A percentile compares a stretch with the other conserved stretches of the same genome.
Conservation (phyloP, 1,139 yeast species). For the Geotrichum macrosporum region DNA sequence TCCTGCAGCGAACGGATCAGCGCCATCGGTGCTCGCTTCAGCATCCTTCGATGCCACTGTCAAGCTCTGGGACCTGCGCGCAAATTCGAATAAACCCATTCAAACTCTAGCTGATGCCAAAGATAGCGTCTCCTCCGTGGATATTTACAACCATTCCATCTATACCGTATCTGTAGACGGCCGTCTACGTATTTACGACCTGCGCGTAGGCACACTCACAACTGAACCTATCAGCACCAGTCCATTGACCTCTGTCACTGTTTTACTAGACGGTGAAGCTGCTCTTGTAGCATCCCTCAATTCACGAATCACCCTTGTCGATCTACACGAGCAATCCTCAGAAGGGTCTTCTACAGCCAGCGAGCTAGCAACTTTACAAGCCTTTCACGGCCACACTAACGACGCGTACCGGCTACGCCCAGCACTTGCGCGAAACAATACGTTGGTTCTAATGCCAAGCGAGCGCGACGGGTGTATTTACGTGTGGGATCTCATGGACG, state of each 20-base stretch:
- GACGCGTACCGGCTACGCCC: constrained; percentile 30
- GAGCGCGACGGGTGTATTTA: constrained; percentile 78
- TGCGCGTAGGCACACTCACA: constrained; percentile 34
- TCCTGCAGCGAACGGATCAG: constrained; percentile 23
- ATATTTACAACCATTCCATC: constrained; percentile 28
- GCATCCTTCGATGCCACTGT: constrained; percentile 39
- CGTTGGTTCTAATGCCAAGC: constrained; percentile 74
- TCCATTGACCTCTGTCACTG: constrained; percentile 33
- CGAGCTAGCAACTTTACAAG: constrained; percentile 31
- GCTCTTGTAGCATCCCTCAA: constrained; percentile 34
- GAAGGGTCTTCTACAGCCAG: neutral
- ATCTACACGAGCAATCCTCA: constrained; percentile 23
- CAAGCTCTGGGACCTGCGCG: constrained; percentile 38
- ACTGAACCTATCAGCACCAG: constrained; percentile 27
- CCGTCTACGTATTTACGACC: constrained; percentile 35
- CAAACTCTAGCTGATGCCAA: constrained; percentile 37
- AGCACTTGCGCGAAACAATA: constrained; percentile 47
- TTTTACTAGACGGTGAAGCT: constrained; percentile 26
- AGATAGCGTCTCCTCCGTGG: constrained; percentile 37
- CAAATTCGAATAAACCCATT: constrained; percentile 30
- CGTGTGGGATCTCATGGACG: constrained; percentile 67
- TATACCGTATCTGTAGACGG: constrained; percentile 41
- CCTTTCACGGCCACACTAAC: constrained; percentile 34
- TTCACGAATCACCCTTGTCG: constrained; percentile 32
- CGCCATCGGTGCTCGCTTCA: constrained; percentile 32